Base-by-base conservation (phyloP, 148 eudicot genomes). In the Cornus controversa region DNA sequence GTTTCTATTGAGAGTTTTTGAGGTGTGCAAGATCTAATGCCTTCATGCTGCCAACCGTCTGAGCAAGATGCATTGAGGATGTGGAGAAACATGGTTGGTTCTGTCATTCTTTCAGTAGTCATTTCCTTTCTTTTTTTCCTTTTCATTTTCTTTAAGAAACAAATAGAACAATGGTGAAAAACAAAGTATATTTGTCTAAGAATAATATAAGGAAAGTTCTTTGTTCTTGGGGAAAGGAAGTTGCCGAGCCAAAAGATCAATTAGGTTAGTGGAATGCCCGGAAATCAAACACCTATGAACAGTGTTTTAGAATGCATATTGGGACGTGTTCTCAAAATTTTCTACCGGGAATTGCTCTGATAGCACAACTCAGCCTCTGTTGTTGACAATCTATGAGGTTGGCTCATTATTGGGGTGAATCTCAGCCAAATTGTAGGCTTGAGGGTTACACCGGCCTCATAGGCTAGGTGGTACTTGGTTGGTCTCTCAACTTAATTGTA, bases 11-110 rank as follows among this genome's bases (percentile, higher is more conserved):
- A 50, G 75, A 72, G 73, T 70, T 70, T 42, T 70, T 10, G 57
- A 37, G 73, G 73, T 42, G 29, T 37, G 40, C 75, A 72, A 72
- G 65, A 10, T 57, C 13, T 69, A 70, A 42, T 29, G 47, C 73
- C 37, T 62, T n/a, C 58, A 22, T 40, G 69, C 60, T 70, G 80
- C 40, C 37, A 10, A 60, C 54, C 67, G 20, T 36, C 34, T 57
- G 14, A 16, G 27, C 69, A 57, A 71, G 67, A 77, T 70, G 80
- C 80, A 8, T 70, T 70, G 80, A 70, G 80, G 80, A 77, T 70
- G 69, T 77, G 80, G 65, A 70, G 67, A 58, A 70, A 58, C 47
- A 42, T 7, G 71, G 74, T 77, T 70, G 75, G 80, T 70, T 70
- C 47, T 60, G 70, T 68, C 31, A 57, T 72, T 57, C 75, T 60